These are phyloP conservation scores for Pittosporum tobira DNA, from an alignment of 129 eudicot genomes.

Conservation along the genomic window DNA sequence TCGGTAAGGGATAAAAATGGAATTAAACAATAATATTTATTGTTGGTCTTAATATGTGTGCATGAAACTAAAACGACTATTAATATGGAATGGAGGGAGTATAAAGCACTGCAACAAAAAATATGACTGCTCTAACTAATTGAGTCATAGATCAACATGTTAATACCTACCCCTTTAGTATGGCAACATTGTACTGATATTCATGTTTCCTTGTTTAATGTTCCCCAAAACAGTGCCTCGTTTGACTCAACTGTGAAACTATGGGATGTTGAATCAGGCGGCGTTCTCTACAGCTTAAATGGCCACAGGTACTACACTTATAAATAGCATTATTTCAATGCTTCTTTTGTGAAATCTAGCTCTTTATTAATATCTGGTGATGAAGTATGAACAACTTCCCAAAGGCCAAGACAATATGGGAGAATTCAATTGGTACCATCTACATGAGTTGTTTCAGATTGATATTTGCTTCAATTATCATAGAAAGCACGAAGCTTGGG, in stretches of 20 bases:
- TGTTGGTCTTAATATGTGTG: no score
- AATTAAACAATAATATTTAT: no score
- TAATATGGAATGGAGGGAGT: no score
- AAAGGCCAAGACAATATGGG: not conserved
- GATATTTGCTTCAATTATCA: not conserved
- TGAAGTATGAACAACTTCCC: no score
- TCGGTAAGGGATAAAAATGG: no score
- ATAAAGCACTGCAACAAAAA: not conserved
- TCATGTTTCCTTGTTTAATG: slow-evolving; percentile 1
- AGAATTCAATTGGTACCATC: not conserved
- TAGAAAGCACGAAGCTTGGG: no score
- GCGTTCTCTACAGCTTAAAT: slow-evolving; percentile 53
- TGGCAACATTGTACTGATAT: not conserved
- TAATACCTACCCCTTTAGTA: no score
- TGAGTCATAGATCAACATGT: not conserved
- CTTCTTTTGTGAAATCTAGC: not conserved
- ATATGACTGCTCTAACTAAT: not conserved
- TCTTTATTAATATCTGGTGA: not conserved
- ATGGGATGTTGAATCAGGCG: slow-evolving; percentile 74
- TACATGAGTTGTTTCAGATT: not conserved
- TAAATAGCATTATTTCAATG: not conserved
- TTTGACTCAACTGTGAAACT: slow-evolving; percentile 90
- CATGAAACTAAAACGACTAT: no score
- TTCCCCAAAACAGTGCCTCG: slow-evolving; percentile 54
- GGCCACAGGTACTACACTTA: slow-evolving; percentile 65